A percentile compares a stretch with the other conserved stretches of the same genome.
phyloP scores from a whole-genome alignment of 1,284 basidiomycete species.

The Leccinum griseonigrum region DNA sequence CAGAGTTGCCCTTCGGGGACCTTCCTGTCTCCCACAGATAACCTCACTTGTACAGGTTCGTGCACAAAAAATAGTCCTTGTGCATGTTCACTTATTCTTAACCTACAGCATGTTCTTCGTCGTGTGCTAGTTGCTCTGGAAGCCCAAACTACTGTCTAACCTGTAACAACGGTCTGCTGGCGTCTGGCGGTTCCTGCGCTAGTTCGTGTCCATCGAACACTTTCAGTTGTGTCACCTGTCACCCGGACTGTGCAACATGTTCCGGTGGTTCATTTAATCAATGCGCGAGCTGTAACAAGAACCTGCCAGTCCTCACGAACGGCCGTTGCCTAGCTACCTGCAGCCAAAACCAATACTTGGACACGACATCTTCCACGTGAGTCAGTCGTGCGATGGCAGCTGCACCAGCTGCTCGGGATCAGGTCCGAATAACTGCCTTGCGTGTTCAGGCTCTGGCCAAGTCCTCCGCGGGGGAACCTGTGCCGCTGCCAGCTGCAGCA shows the following conservation, averaged over 20 bases:
- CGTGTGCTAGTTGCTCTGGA: constrained; percentile 68
- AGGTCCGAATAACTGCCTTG: constrained; percentile 65
- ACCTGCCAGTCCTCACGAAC: constrained; percentile 66
- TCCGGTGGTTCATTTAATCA: constrained; percentile 70
- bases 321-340: constrained; percentile 78
- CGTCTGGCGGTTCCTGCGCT: constrained; percentile 69
- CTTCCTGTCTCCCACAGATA: constrained; percentile 69
- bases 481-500: constrained; percentile 55
- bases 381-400: constrained; percentile 62
- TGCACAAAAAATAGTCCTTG: constrained; percentile 10
- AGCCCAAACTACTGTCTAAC: constrained; percentile 68
- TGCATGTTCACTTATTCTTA: constrained; percentile 21
- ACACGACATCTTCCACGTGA: constrained; percentile 59
- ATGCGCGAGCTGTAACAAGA: constrained; percentile 66
- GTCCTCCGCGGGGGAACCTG: constrained; percentile 66
- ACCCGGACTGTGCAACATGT: constrained; percentile 79
- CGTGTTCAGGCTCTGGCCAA: constrained; percentile 61
- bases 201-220: constrained; percentile 68
- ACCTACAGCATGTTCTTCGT: constrained; percentile 64
- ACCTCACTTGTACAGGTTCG: constrained; percentile 65
- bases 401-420: constrained; percentile 73
- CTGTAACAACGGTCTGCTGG: constrained; percentile 61
- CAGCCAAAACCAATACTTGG: constrained; percentile 67
- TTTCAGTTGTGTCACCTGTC: constrained; percentile 71
- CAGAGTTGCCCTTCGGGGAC: constrained; percentile 66